Base-by-base conservation (phyloP, 2,329 filamentous ascomycete genomes). In the Emmonsiellopsis sp. region DNA sequence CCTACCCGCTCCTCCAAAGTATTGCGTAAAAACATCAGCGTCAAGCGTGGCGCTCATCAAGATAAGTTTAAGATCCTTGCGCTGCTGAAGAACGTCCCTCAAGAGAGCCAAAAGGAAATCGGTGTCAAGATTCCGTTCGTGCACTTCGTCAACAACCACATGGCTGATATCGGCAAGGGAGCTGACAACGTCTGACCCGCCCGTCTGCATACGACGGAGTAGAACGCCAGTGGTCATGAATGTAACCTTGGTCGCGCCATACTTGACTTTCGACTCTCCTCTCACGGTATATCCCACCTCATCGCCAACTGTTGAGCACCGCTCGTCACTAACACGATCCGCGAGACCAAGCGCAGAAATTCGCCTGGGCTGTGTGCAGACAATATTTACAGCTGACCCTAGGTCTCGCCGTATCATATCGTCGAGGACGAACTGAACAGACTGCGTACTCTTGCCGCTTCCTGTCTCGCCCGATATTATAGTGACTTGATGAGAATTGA, bases 401-500 rank as follows among this genome's bases (percentile, higher is more conserved):
- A 94, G 76, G 7, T 85, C 82, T 45, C 81, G 79, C 57, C 80
- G 78, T 62, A 96, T 95, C 58, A 97, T 75, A 62, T 97, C 89
- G 63, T 98, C 93, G 1, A 98, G 77, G 43, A 98, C 79, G 69
- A 97, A 98, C 68, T 98, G 93, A 35, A 97, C 89, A 2, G 89
- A 93, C 68, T 98, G 93, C 0, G 93, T 97, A 48, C 89, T 95
- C 71, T 98, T 98, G 65, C 93, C 93, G 15, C 89, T 95, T 51
- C 93, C 93, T 3, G 93, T 98, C 72, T 97, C 93, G 61, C 93
- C 93, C 43, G 91, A 94, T 62, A 98, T 93, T 63, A 98, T 96
- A 0, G 89, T 95, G 50, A 98, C 90, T 68, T 96, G 86, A 63
- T 92, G 83, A 4, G 78, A 74, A 42, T 79, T 79, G 48, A 98